These are phyloP conservation scores for Elasticomyces elasticus DNA, from an alignment of 495 filamentous ascomycete genomes.

Conservation along the genomic window DNA sequence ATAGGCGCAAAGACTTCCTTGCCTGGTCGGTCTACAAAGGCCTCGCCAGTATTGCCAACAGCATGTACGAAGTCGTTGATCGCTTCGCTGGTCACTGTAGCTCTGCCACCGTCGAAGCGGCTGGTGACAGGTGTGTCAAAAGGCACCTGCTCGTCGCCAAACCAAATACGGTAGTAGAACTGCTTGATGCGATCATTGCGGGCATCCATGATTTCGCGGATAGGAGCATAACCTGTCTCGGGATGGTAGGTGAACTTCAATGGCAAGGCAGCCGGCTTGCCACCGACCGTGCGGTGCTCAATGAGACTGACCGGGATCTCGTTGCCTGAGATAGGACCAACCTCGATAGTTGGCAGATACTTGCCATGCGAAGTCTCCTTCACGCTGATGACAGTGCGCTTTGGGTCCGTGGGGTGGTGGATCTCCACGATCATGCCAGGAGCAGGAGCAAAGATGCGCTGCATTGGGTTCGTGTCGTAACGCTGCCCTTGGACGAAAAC, in stretches of 20 bases:
- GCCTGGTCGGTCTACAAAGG: constrained; percentile 93
- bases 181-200: constrained; percentile 95
- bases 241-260: constrained; percentile 87
- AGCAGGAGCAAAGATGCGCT: constrained; percentile 74
- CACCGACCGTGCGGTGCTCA: constrained; percentile 77
- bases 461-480: constrained; percentile 94
- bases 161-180: constrained; percentile 97
- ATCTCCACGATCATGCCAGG: constrained; percentile 85
- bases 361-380: constrained; percentile 55
- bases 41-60: constrained; percentile 94
- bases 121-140: constrained; percentile 75
- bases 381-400: constrained; percentile 70
- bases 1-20: constrained; percentile 94
- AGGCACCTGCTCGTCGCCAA: constrained; percentile 74
- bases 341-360: constrained; percentile 75
- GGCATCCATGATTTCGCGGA: constrained; percentile 86
- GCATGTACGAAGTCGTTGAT: constrained; percentile 98
- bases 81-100: constrained; percentile 75
- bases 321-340: constrained; percentile 60
- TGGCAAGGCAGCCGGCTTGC: constrained; percentile 65
- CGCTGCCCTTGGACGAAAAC: constrained; percentile 91
- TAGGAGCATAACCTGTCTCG: constrained; percentile 87
- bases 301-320: constrained; percentile 79
- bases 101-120: constrained; percentile 77
- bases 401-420: constrained; percentile 60